These are phyloP conservation scores for Cicer bijugum DNA, from an alignment of 306 rosid species.

Conservation along the genomic window DNA sequence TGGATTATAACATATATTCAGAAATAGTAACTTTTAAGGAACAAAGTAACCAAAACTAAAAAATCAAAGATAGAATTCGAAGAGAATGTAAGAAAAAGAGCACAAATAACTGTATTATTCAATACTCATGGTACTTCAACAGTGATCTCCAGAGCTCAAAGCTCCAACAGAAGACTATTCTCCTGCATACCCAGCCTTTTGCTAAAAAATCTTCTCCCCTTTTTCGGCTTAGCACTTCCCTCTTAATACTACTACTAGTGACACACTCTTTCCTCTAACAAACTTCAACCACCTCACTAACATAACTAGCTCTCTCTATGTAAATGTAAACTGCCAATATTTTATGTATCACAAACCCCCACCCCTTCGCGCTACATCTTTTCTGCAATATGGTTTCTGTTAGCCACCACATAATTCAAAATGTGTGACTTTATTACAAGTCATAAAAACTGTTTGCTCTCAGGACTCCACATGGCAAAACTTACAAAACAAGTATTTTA, in stretches of 20 bases:
- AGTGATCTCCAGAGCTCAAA: constrained; percentile 3
- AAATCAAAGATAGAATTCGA: neutral
- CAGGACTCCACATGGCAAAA: constrained; percentile 9
- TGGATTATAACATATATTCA: constrained; percentile 6
- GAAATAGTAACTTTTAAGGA: constrained; percentile 6
- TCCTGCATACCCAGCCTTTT: neutral
- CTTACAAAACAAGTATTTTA: constrained; percentile 16
- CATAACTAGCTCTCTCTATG: neutral
- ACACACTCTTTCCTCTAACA: neutral
- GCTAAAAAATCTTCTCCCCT: neutral
- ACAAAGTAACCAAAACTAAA: constrained; percentile 9
- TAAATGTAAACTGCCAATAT: neutral
- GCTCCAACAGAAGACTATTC: constrained; percentile 11
- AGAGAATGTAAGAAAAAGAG: neutral
- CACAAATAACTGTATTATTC: neutral
- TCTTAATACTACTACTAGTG: neutral
- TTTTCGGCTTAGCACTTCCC: neutral
- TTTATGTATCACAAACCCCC: neutral
- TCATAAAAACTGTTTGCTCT: constrained; percentile 7
- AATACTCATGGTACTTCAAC: constrained; percentile 5
- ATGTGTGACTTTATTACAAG: constrained; percentile 13
- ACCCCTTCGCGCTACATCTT: neutral
- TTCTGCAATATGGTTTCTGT: neutral
- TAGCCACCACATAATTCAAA: constrained; percentile 18
- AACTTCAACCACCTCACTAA: constrained; percentile 9